These are phyloP conservation scores for Stereocaulon alpinum DNA, from an alignment of 495 filamentous ascomycete genomes.

Conservation along the genomic window DNA sequence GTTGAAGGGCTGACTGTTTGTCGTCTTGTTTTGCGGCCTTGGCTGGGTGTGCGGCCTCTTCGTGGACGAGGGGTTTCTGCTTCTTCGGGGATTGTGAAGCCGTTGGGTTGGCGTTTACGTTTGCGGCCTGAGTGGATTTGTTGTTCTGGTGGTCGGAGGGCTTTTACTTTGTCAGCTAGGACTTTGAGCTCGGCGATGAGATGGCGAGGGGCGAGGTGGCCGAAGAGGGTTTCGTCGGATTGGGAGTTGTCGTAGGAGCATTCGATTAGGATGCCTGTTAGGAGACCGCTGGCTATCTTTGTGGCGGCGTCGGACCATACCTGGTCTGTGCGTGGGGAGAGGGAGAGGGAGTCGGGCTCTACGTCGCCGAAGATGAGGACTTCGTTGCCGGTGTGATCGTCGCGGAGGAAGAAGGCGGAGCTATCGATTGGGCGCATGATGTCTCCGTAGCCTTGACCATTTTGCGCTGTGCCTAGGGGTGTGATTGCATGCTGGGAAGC, in stretches of 20 bases:
- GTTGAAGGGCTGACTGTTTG: conserved; percentile 18
- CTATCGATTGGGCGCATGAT: conserved; percentile 61
- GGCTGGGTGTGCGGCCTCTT: conserved; percentile 5
- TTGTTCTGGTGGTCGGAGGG: conserved; percentile 25
- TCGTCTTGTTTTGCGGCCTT: conserved; percentile 15
- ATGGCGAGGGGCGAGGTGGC: conserved; percentile 77
- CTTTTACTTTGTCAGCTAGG: conserved; percentile 55
- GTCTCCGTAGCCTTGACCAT: conserved; percentile 28
- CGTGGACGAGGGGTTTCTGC: conserved; percentile 6
- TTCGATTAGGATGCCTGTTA: conserved; percentile 84
- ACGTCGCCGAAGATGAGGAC: conserved; percentile 92
- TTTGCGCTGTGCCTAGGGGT: conserved; percentile 11
- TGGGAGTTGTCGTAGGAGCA: conserved; percentile 79
- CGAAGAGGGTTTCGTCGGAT: conserved; percentile 66
- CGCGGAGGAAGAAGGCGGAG: conserved; percentile 83
- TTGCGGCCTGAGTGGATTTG: conserved; percentile 15
- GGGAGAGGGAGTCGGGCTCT: conserved; percentile 77
- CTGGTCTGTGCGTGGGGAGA: conserved; percentile 62
- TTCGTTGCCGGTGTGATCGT: conserved; percentile 55
- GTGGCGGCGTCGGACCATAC: conserved; percentile 82
- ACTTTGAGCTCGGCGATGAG: conserved; percentile 63
- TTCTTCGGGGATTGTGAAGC: conserved; percentile 4
- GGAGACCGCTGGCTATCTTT: conserved; percentile 57
- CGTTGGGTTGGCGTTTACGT: conserved; percentile 21
- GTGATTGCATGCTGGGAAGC: conserved; percentile 15